A percentile compares a stretch with the other conserved stretches of the same genome.
Conservation (phyloP, 2,329 filamentous ascomycete genomes). For the Aspergillus flavus region DNA sequence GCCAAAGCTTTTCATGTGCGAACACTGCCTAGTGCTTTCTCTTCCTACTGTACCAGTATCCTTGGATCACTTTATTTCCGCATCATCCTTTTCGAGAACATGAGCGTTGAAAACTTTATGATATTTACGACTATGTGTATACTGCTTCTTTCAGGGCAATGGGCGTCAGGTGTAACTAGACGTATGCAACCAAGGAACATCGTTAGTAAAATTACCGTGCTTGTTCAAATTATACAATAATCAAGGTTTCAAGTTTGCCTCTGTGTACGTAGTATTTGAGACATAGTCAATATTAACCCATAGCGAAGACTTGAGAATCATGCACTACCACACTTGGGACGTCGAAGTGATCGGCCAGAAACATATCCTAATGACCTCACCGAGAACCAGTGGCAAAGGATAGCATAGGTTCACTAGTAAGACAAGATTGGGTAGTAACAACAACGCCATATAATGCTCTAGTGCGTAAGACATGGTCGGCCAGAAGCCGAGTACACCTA, state of each 20-base stretch:
- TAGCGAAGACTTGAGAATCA: no score
- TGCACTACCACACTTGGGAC: background rate
- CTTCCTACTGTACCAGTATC: background rate
- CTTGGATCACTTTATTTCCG: background rate
- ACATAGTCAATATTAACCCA: no score
- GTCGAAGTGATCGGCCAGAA: background rate
- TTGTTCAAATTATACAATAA: fast-evolving
- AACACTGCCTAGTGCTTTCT: conserved; percentile 10
- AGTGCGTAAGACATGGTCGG: background rate
- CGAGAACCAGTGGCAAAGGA: background rate
- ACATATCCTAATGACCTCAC: background rate
- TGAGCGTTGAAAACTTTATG: background rate
- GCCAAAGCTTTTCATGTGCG: conserved; percentile 34
- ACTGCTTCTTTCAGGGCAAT: background rate
- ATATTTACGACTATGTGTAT: background rate
- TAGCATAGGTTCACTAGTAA: background rate
- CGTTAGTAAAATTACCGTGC: background rate
- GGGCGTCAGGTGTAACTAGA: background rate
- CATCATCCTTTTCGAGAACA: background rate
- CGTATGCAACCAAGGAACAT: background rate
- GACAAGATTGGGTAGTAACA: background rate
- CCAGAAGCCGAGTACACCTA: background rate
- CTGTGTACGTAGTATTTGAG: fast-evolving
- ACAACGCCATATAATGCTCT: background rate
- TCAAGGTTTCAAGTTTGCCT: no score